Evolutionary conservation across 768 basidiomycete species (phyloP).

Genomic region (Boletus patriciae): DNA sequence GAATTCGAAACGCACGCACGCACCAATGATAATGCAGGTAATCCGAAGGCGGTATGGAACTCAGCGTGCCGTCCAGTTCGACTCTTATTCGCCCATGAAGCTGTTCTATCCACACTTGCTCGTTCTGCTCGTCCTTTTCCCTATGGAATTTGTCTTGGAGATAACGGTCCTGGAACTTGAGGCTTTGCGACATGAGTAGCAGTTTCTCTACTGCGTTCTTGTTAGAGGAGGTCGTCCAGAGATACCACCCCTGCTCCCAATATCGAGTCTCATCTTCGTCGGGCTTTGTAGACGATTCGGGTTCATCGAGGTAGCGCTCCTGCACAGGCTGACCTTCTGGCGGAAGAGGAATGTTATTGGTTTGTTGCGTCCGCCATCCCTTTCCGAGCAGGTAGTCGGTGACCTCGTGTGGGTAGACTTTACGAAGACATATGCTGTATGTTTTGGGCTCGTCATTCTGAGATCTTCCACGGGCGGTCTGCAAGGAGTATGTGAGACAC

Average conservation of each 20-base stretch:
- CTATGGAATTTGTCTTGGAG: constrained; percentile 34
- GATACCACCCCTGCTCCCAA: constrained; percentile 77
- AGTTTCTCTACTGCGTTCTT: constrained; percentile 56
- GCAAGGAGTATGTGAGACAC: constrained; percentile 62
- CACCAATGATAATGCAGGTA: constrained; percentile 37
- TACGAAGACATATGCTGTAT: constrained; percentile 61
- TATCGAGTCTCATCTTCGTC: constrained; percentile 44
- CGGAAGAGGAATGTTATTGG: constrained; percentile 60
- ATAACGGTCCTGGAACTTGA: constrained; percentile 46
- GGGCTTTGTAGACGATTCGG: constrained; percentile 16
- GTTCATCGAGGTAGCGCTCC: constrained; percentile 11
- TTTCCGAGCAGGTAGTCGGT: constrained; percentile 44
- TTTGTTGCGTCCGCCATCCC: constrained; percentile 42
- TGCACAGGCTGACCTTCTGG: constrained; percentile 57
- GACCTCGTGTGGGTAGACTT: constrained; percentile 69
- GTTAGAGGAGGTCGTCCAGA: constrained; percentile 62
- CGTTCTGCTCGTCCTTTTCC: constrained; percentile 54
- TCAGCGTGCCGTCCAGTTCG: constrained; percentile 32
- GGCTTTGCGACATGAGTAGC: constrained; percentile 56
- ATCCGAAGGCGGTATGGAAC: constrained; percentile 21
- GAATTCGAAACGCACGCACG: constrained; percentile 28
- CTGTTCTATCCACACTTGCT: constrained; percentile 40
- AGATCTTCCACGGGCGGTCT: constrained; percentile 54
- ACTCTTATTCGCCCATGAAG: constrained; percentile 23
- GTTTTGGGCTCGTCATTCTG: constrained; percentile 53